Conservation (phyloP, 371 early-diverging fungal species). For the Caulochytrium protostelioides region DNA sequence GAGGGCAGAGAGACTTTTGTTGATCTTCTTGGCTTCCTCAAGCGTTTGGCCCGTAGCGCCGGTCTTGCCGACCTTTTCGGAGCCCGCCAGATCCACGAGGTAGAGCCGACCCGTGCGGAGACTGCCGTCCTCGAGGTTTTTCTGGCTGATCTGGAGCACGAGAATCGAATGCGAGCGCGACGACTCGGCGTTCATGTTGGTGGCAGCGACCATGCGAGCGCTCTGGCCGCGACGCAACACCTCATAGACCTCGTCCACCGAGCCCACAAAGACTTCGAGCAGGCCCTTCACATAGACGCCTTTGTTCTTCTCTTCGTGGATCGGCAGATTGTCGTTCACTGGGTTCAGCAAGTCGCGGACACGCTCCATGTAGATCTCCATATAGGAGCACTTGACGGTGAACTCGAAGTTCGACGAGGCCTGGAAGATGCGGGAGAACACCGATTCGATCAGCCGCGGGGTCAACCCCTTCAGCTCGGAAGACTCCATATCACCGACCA, state of each 20-base stretch:
- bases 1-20: constrained; percentile 89
- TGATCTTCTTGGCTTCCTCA: constrained; percentile 99
- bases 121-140: constrained; percentile 72
- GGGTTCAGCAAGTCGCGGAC: constrained; percentile 89
- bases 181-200: constrained; percentile 94
- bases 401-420: constrained; percentile 73
- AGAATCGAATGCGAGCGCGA: constrained; percentile 95
- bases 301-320: constrained; percentile 80
- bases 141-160: constrained; percentile 78
- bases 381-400: constrained; percentile 81
- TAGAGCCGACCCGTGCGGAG: constrained; percentile 73
- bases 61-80: constrained; percentile 93
- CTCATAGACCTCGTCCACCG: constrained; percentile 81
- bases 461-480: constrained; percentile 77
- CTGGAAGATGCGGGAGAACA: constrained; percentile 64
- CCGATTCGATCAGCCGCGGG: constrained; percentile 74
- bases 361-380: constrained; percentile 99
- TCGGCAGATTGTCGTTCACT: constrained; percentile 63
- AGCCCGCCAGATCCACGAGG: constrained; percentile 98
- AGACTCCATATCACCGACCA: constrained; percentile 94
- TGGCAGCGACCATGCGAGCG: constrained; percentile 74
- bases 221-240: constrained; percentile 76
- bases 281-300: constrained; percentile 93
- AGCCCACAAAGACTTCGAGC: constrained; percentile 76
- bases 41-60: constrained; percentile 94